phyloP scores from a whole-genome alignment of 1,139 yeast genomes.

The Protomyces gravidus region DNA sequence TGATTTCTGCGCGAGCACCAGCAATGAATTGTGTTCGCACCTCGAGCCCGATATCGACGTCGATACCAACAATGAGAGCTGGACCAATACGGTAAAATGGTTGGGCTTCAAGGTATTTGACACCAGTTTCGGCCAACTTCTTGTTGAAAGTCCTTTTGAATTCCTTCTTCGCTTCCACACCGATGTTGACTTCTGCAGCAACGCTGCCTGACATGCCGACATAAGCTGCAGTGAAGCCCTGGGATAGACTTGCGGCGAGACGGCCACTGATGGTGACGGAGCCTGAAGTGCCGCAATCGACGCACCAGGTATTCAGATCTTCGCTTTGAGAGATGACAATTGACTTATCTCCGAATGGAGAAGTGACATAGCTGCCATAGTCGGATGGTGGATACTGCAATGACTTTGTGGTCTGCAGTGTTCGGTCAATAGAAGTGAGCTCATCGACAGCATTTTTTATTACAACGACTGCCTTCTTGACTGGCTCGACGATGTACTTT shows the following conservation, averaged over 20 bases:
- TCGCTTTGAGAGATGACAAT: background rate
- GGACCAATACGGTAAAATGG: background rate
- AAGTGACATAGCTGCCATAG: background rate
- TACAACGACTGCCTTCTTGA: background rate
- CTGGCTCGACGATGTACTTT: background rate
- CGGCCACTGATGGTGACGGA: background rate
- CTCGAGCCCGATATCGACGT: background rate
- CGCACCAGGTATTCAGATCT: background rate
- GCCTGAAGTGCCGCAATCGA: background rate
- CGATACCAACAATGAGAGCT: background rate
- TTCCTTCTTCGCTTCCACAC: background rate
- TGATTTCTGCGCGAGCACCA: background rate
- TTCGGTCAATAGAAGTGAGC: background rate
- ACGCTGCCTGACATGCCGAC: background rate
- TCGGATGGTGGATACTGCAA: background rate
- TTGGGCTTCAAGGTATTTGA: background rate
- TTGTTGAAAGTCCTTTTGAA: background rate
- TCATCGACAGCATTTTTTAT: background rate
- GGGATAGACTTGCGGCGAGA: background rate
- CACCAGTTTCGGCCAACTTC: background rate
- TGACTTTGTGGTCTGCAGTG: background rate
- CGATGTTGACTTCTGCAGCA: background rate
- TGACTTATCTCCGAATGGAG: background rate
- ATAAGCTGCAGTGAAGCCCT: background rate
- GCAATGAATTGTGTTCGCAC: background rate